These are phyloP conservation scores for Exutisphaerella laricina DNA, from an alignment of 2,329 filamentous ascomycete genomes.

Conservation along the genomic window DNA sequence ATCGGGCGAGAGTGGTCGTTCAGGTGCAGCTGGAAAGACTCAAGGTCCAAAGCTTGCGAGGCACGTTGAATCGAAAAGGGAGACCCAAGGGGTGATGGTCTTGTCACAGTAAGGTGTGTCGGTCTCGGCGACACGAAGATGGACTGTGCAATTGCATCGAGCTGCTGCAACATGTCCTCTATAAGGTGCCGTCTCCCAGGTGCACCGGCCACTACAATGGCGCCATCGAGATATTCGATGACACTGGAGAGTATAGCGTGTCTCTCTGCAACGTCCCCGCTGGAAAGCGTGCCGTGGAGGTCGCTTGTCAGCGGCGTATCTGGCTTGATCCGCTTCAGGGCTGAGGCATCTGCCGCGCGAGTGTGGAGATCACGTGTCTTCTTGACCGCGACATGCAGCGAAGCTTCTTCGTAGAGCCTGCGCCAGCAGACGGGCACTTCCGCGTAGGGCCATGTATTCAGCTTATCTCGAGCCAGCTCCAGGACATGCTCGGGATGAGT, in stretches of 20 bases:
- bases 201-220: conserved; percentile 68
- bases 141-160: conserved; percentile 1
- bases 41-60: conserved; percentile 16
- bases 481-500: conserved; percentile 48
- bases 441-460: conserved; percentile 65
- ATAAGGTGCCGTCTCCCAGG: conserved; percentile 48
- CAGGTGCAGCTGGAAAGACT: conserved; percentile 29
- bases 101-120: conserved; percentile 8
- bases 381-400: conserved; percentile 55
- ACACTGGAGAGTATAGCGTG: conserved; percentile 28
- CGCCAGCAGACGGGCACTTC: conserved; percentile 64
- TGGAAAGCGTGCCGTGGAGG: background rate
- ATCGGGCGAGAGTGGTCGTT: conserved; percentile 47
- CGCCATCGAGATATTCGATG: conserved; percentile 65
- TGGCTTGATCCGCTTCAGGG: too few relatives aligned
- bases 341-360: background rate
- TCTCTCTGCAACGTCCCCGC: background rate
- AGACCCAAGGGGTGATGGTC: conserved; percentile 13
- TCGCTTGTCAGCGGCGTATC: too few relatives aligned
- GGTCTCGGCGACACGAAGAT: background rate
- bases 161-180: conserved; percentile 39
- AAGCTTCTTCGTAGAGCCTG: conserved; percentile 64
- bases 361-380: background rate
- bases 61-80: conserved; percentile 9
- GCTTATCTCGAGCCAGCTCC: conserved; percentile 56